Percentiles rank a stretch among this genome's conserved stretches.
Conservation (phyloP, 345 rosid genomes). For the Linum usitatissimum region DNA sequence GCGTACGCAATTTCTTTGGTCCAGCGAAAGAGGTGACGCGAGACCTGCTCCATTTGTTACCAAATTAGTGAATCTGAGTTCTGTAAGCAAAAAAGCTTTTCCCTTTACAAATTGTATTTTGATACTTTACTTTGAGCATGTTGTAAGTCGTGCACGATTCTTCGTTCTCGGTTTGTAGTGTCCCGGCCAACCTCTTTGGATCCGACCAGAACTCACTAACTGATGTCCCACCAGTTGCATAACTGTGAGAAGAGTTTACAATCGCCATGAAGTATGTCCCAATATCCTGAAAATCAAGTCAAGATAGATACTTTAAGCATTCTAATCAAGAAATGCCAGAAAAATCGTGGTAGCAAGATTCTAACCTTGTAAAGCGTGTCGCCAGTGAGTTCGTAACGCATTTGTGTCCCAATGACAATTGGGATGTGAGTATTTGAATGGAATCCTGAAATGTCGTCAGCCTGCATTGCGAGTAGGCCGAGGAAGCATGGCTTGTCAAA, state of each 20-base stretch:
- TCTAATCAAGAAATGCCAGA: not conserved
- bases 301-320: not conserved
- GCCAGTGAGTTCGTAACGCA: constrained; percentile 86
- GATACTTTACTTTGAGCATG: constrained; percentile 64
- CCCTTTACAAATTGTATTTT: no score
- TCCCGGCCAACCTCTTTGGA: constrained; percentile 66
- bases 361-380: constrained; percentile 77
- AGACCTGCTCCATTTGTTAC: constrained; percentile 34
- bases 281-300: constrained; percentile 39
- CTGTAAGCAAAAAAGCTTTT: no score
- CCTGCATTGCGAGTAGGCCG: constrained; percentile 87
- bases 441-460: constrained; percentile 77
- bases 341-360: not conserved
- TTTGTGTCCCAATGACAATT: constrained; percentile 77
- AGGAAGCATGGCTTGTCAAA: constrained; percentile 98
- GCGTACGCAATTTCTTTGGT: constrained; percentile 78
- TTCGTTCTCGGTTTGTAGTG: constrained; percentile 56
- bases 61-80: not conserved
- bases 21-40: constrained; percentile 85
- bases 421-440: constrained; percentile 93
- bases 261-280: constrained; percentile 71
- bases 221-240: constrained; percentile 93
- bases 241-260: constrained; percentile 78
- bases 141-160: constrained; percentile 94
- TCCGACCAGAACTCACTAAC: constrained; percentile 67